phyloP scores from a whole-genome alignment of 2,329 filamentous ascomycete species.

The Blastomyces silverae region DNA sequence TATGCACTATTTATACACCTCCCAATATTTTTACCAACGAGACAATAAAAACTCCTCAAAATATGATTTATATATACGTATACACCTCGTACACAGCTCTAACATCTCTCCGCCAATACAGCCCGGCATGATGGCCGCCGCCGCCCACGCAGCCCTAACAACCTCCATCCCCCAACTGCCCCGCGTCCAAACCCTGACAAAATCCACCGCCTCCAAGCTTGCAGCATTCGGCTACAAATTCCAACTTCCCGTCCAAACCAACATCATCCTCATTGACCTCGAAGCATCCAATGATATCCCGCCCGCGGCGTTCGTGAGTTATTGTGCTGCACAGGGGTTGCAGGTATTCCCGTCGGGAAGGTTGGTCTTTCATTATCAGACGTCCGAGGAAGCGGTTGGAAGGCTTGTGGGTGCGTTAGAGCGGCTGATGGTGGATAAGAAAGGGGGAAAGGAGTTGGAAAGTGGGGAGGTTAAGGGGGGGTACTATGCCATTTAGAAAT shows the following conservation, averaged over 20 bases:
- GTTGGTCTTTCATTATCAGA: constrained; percentile 29
- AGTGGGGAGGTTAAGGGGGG: constrained; percentile 20
- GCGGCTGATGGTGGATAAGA: constrained; percentile 24
- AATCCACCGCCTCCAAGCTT: constrained; percentile 23
- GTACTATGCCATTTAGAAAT: too few relatives aligned
- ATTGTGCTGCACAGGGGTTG: constrained; percentile 23
- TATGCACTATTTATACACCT: neutral
- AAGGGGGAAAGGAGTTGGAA: constrained; percentile 20
- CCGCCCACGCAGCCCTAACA: constrained; percentile 24
- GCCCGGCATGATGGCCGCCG: constrained; percentile 30
- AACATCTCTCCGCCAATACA: constrained; percentile 10
- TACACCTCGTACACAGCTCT: neutral
- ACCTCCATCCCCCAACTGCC: constrained; percentile 24
- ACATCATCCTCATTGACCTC: constrained; percentile 27
- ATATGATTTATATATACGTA: neutral
- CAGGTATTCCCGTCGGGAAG: constrained; percentile 24
- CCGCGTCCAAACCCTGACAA: constrained; percentile 24
- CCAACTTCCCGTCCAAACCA: constrained; percentile 26
- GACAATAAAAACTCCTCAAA: neutral
- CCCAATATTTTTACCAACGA: neutral
- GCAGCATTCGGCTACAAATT: constrained; percentile 24
- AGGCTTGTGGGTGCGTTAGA: constrained; percentile 23
- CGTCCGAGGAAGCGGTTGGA: constrained; percentile 22
- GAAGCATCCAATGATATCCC: constrained; percentile 22
- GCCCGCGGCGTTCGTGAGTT: constrained; percentile 22